Evolutionary conservation across 805 yeast species (phyloP).

Genomic region (Vanderwaltozyma verrucispora): DNA sequence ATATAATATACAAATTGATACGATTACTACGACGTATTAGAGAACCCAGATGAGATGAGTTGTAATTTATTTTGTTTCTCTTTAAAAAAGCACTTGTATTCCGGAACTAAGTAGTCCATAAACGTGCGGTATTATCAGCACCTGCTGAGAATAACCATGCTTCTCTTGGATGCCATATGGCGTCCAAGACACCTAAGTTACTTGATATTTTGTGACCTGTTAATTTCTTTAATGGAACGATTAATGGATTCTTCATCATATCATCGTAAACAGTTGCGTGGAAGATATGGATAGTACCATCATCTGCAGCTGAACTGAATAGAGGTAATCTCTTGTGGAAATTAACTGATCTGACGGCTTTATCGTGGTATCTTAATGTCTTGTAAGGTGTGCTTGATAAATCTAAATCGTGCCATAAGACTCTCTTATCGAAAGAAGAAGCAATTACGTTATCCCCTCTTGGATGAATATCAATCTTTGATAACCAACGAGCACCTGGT

Average conservation of each 20-base stretch:
- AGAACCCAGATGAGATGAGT: too few relatives aligned
- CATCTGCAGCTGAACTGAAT: conserved; percentile 92
- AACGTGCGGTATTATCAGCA: conserved; percentile 89
- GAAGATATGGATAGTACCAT: conserved; percentile 86
- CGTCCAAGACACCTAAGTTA: conserved; percentile 78
- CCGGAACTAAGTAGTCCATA: conserved; percentile 97
- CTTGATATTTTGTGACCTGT: conserved; percentile 76
- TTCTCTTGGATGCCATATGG: conserved; percentile 94
- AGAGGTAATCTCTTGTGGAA: conserved; percentile 86
- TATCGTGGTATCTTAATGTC: conserved; percentile 87
- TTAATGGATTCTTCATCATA: conserved; percentile 84
- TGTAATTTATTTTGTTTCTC: too few relatives aligned
- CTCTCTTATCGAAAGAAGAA: conserved; percentile 88
- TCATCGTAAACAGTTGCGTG: conserved; percentile 90
- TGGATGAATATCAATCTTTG: conserved; percentile 88
- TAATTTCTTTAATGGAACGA: conserved; percentile 91
- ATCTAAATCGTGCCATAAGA: conserved; percentile 95
- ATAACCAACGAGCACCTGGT: conserved; percentile 96
- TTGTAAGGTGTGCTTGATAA: conserved; percentile 84
- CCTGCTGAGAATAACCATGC: conserved; percentile 98
- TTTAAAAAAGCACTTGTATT: too few relatives aligned
- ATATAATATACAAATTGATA: too few relatives aligned
- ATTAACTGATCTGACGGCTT: conserved; percentile 80
- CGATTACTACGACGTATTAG: too few relatives aligned
- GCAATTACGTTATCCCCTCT: conserved; percentile 91